Conservation (phyloP, 2,329 filamentous ascomycete genomes). For the Cytospora paraplurivora region DNA sequence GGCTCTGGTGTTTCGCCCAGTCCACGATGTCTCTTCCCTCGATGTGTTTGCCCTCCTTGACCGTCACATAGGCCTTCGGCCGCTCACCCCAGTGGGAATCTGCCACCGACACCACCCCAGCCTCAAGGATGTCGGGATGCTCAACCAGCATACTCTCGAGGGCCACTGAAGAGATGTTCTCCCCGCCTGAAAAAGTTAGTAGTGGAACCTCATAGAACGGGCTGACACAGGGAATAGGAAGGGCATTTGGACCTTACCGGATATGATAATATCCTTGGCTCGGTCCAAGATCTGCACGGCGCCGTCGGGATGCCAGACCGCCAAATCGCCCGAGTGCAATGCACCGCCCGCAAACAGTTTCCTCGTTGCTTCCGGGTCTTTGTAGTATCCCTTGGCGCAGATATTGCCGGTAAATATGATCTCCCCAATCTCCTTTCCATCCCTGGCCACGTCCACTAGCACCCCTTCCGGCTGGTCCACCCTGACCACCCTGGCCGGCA, state of each 20-base stretch:
- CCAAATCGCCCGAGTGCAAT: constrained; percentile 86
- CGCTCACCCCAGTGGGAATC: constrained; percentile 94
- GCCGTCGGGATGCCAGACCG: constrained; percentile 90
- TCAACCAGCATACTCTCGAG: constrained; percentile 87
- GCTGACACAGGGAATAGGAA: neutral
- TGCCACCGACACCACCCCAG: constrained; percentile 82
- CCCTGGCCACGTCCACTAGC: constrained; percentile 56
- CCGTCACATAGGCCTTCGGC: constrained; percentile 91
- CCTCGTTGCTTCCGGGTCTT: constrained; percentile 80
- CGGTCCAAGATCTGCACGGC: constrained; percentile 90
- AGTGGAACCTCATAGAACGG: constrained; percentile 8
- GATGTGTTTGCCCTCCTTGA: constrained; percentile 63
- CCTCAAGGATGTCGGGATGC: constrained; percentile 88
- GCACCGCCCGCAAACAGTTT: constrained; percentile 88
- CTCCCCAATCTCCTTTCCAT: constrained; percentile 55
- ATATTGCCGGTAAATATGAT: constrained; percentile 86
- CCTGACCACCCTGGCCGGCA: constrained; percentile 82
- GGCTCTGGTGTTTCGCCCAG: constrained; percentile 81
- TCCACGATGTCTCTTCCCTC: constrained; percentile 66
- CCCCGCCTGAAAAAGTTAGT: constrained; percentile 64
- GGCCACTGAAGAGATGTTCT: constrained; percentile 95
- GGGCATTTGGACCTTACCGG: constrained; percentile 60
- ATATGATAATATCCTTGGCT: constrained; percentile 98
- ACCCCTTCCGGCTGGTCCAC: constrained; percentile 68
- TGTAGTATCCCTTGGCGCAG: constrained; percentile 88